Conservation (phyloP, 2,329 filamentous ascomycete species). For the Phoma sp. region DNA sequence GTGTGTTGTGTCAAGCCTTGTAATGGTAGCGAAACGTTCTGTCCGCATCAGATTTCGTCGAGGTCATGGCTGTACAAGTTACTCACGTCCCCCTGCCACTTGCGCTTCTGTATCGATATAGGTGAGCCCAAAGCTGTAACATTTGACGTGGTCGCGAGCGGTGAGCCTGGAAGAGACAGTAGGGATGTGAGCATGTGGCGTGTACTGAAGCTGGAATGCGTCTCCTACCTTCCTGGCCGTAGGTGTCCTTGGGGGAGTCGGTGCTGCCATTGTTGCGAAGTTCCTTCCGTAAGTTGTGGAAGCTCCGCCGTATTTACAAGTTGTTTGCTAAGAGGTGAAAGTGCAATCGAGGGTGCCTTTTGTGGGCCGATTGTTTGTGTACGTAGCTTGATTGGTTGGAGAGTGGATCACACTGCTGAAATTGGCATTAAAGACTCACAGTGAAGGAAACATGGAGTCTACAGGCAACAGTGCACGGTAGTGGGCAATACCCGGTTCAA, state of each 20-base stretch:
- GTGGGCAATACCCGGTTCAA: no score
- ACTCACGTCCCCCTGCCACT: slow-evolving; percentile 17
- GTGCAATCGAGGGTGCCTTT: not conserved
- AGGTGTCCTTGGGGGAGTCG: slow-evolving; percentile 5
- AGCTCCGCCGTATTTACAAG: not conserved
- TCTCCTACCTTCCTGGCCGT: slow-evolving; percentile 19
- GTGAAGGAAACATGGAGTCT: slow-evolving; percentile 1
- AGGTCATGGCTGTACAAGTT: no score
- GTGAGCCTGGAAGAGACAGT: slow-evolving; percentile 3
- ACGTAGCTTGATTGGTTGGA: not conserved
- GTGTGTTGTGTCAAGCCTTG: not conserved
- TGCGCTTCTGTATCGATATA: slow-evolving; percentile 15
- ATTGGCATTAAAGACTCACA: not conserved
- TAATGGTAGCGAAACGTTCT: slow-evolving; percentile 2
- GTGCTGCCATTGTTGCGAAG: slow-evolving; percentile 1
- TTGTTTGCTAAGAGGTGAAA: not conserved
- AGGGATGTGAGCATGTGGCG: not conserved
- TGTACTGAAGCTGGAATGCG: no score
- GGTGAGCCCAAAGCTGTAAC: not conserved
- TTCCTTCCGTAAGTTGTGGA: not conserved
- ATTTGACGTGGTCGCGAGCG: not conserved
- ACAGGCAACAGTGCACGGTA: not conserved
- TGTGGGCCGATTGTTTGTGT: not conserved
- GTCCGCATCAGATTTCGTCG: not conserved
- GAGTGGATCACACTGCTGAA: not conserved